phyloP scores from a whole-genome alignment of 345 rosid species.

The Heritiera fomes region DNA sequence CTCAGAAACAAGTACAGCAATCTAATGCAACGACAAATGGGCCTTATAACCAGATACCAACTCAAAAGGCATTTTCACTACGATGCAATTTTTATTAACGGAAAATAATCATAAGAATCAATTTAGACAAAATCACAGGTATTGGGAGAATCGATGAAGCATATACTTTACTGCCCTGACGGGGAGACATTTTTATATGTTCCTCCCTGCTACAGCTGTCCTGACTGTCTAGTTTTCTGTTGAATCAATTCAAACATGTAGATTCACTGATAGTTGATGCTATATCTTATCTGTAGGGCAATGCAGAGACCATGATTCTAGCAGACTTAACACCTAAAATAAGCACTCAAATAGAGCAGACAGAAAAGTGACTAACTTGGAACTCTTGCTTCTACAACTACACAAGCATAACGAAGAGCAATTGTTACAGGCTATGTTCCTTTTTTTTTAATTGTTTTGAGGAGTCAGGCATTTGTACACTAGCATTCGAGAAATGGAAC shows the following conservation, averaged over 20 bases:
- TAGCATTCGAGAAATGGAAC: not conserved
- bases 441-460: not conserved
- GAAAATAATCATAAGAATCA: not conserved
- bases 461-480: not conserved
- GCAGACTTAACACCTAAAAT: not conserved
- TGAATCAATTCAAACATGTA: not conserved
- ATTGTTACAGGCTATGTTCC: not conserved
- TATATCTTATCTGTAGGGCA: not conserved
- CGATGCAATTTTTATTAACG: not conserved
- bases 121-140: not conserved
- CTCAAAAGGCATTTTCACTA: too few species aligned
- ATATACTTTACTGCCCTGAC: not conserved
- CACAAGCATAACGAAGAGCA: not conserved
- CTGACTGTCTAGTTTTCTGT: not conserved
- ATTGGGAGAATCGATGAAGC: not conserved
- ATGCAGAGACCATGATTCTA: not conserved
- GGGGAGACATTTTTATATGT: not conserved
- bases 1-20: too few species aligned
- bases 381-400: not conserved
- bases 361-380: not conserved
- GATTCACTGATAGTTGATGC: not conserved
- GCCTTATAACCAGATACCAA: too few species aligned
- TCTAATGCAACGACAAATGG: too few species aligned
- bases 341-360: not conserved
- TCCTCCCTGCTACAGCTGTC: not conserved